Evolutionary conservation across 179 eudicot genomes (phyloP).

Genomic region (Beta macrorhiza): DNA sequence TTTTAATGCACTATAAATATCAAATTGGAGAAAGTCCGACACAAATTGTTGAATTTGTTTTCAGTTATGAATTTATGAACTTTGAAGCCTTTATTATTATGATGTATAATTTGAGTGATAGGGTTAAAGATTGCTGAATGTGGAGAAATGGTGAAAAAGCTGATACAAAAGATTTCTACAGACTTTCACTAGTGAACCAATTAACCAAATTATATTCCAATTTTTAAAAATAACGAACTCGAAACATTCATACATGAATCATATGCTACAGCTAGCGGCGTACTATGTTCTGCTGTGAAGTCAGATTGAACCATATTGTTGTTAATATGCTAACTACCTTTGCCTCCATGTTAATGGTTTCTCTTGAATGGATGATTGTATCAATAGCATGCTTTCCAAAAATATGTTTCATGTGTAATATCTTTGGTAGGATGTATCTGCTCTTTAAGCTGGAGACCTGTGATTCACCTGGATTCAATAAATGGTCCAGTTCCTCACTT

Average conservation of each 20-base stretch:
- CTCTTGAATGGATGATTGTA: not conserved
- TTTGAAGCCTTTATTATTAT: not conserved
- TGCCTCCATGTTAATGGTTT: not conserved
- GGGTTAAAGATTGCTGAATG: not conserved
- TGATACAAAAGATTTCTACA: not conserved
- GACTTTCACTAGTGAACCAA: not conserved
- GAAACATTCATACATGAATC: not conserved
- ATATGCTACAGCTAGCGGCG: not conserved
- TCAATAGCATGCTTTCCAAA: not conserved
- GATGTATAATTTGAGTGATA: not conserved
- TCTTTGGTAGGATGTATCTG: not conserved
- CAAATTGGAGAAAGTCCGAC: not conserved
- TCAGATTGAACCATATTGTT: not conserved
- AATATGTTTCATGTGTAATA: not conserved
- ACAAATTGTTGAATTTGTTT: too few species aligned
- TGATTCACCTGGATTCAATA: not conserved
- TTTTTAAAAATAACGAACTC: not conserved
- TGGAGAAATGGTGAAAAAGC: not conserved
- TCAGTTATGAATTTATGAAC: too few species aligned
- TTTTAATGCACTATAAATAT: not conserved
- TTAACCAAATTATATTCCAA: not conserved
- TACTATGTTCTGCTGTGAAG: not conserved
- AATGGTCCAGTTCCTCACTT: not conserved
- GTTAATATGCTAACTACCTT: not conserved
- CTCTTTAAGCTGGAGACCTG: conserved; percentile 2